Evolutionary conservation across 169 alveolate genomes (phyloP).

Genomic region (Plasmodium inui): DNA sequence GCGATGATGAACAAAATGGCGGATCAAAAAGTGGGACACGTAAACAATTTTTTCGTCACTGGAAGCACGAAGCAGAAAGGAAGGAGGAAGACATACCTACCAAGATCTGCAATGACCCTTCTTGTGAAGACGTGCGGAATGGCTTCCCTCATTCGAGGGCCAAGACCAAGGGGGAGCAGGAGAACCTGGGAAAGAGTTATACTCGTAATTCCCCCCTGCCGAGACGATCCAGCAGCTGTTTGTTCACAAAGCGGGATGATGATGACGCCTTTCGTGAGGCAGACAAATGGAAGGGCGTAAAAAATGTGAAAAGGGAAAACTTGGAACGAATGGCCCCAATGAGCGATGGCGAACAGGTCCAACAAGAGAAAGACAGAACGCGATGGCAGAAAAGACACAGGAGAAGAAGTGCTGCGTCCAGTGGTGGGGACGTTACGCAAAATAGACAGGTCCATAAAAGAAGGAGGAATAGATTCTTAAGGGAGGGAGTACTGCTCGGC

Average conservation of each 20-base stretch:
- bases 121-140: not conserved
- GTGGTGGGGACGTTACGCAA: not conserved
- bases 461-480: not conserved
- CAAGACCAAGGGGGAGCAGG: not conserved
- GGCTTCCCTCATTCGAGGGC: not conserved
- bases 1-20: not conserved
- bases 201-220: no score
- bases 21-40: not conserved
- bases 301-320: not conserved
- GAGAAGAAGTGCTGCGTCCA: not conserved
- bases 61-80: slow-evolving; percentile 17
- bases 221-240: not conserved
- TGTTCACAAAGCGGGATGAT: not conserved
- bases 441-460: not conserved
- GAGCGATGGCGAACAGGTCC: not conserved
- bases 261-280: not conserved
- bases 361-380: slow-evolving; percentile 5
- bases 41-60: slow-evolving; percentile 5
- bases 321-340: not conserved
- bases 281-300: not conserved
- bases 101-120: not conserved
- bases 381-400: not conserved
- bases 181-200: not conserved
- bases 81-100: not conserved
- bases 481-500: not conserved